A percentile compares a stretch with the other conserved stretches of the same genome.
Evolutionary conservation across 2,329 filamentous ascomycete genomes (phyloP).

Genomic region (Passalora sequoiae): DNA sequence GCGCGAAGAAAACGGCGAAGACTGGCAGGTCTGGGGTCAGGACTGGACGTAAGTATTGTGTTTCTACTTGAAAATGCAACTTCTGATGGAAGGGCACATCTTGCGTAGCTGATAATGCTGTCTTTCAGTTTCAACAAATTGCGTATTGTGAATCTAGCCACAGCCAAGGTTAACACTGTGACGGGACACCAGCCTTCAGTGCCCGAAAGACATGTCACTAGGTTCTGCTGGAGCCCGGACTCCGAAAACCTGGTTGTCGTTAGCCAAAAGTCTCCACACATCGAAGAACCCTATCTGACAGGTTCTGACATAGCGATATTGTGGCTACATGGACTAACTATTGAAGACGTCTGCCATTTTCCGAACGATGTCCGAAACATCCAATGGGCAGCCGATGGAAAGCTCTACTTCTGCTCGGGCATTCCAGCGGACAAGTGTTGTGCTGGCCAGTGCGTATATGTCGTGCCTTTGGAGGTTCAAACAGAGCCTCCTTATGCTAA

Average conservation of each 20-base stretch:
- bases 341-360: constrained; percentile 6
- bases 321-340: constrained; percentile 5
- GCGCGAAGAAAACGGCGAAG: constrained; percentile 33
- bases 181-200: no score
- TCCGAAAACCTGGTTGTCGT: constrained; percentile 26
- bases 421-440: neutral
- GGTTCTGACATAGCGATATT: constrained; percentile 22
- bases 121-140: no score
- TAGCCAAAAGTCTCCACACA: constrained; percentile 23
- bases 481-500: neutral
- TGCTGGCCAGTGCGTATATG: constrained; percentile 11
- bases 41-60: constrained; percentile 35
- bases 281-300: constrained; percentile 23
- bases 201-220: constrained; percentile 25
- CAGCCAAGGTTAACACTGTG: no score
- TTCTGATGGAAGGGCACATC: no score
- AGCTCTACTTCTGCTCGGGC: constrained; percentile 9
- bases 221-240: constrained; percentile 30
- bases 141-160: no score
- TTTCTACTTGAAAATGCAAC: constrained; percentile 26
- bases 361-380: neutral
- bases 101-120: no score
- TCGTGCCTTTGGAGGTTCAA: neutral
- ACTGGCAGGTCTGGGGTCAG: constrained; percentile 36
- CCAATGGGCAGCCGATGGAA: constrained; percentile 6